Base-by-base conservation (phyloP, 2,329 filamentous ascomycete genomes). In the Cercospora berteroae region DNA sequence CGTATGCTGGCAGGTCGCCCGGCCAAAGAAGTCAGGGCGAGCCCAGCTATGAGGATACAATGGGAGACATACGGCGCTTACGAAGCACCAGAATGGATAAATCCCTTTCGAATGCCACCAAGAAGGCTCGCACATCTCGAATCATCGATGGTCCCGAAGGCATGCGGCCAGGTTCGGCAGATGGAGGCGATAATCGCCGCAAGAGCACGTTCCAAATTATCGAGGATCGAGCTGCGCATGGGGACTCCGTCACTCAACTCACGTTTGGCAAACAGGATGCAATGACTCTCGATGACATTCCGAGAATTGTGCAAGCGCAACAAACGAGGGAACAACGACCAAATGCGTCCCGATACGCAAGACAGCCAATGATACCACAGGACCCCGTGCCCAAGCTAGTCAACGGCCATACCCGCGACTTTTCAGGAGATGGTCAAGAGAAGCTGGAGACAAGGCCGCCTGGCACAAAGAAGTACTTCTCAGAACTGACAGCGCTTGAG, bases 21-120 rank as follows among this genome's bases (percentile, higher is more conserved):
- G 82, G 81, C 64, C 88, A 89, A 60, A 70, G 73, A 56, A 83
- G 82, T 33, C 85, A 88, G 65, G 71, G 69, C 44, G 78, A 89
- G 74, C 92, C 91, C 61, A 93, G 91, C 29, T 95, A 98, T 77
- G 94, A 98, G 81, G 96, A 94, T 81, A 97, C 94, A 57, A 89
- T 99, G 73, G 96, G 95, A 72, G 95, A 99, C 80, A 95, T 99
- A 77, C 90, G 93, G 74, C 88, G 95, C 69, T 81, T 99, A 67
- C 89, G 94, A 71, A 98, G 95, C 69, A 98, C 94, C 23, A 89
- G 95, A 31, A 90, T 98, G 77, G 94, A 99, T 76, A 94, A 96
- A 76, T 93, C 96, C 75, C 82, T 99, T 52, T 98, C 94, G 39
- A 96, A 93, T 23, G 97, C 93, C 60, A 93, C 94, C 78, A 91